Evolutionary conservation across 2,329 filamentous ascomycete species (phyloP).

Genomic region (Calonectria montana): DNA sequence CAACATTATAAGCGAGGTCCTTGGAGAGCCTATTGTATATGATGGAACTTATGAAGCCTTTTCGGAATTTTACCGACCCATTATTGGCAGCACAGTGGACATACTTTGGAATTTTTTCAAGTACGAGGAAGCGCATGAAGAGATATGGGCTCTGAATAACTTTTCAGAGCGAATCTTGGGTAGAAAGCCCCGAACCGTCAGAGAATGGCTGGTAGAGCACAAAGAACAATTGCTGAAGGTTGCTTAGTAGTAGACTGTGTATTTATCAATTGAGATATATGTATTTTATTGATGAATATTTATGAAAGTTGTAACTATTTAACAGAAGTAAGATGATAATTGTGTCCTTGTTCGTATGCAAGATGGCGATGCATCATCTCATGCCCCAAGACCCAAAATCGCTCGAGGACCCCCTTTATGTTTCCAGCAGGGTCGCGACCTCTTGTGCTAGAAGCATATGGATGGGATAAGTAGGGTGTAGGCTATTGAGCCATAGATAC

Average conservation of each 20-base stretch:
- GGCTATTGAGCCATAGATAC: constrained; percentile 1
- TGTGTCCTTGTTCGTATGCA: not conserved
- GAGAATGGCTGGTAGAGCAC: not conserved
- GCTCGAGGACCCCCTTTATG: not conserved
- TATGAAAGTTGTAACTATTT: not conserved
- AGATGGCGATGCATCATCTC: not conserved
- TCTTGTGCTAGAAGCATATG: not conserved
- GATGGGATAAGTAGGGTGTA: not conserved
- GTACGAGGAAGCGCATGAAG: constrained; percentile 2
- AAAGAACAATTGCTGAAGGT: not conserved
- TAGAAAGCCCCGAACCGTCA: not conserved
- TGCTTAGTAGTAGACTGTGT: not conserved
- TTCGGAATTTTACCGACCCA: not conserved
- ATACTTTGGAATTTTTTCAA: constrained; percentile 1
- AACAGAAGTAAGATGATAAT: not conserved
- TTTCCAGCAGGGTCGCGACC: not conserved
- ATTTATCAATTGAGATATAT: not conserved
- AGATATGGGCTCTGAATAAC: not conserved
- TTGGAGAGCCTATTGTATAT: not conserved
- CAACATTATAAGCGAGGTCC: not conserved
- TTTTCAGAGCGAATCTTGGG: not conserved
- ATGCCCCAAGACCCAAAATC: not conserved
- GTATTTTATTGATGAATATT: not conserved
- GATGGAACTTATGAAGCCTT: constrained; percentile 1
- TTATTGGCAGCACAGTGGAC: not conserved